Conservation (phyloP, 441 rosid genomes). For the Arabidopsis lyrata region DNA sequence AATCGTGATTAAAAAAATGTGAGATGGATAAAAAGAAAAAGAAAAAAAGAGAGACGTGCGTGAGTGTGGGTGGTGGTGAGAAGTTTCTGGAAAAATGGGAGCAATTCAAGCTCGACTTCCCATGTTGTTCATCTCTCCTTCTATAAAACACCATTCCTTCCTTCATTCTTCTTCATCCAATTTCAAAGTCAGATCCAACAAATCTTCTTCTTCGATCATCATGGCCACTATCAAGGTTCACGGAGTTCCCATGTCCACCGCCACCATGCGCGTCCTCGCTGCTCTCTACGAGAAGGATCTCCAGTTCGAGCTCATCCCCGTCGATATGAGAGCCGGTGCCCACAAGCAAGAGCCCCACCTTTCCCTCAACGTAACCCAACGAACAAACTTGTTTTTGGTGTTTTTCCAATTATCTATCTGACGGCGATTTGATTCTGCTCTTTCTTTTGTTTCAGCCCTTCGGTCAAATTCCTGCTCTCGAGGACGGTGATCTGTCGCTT, state of each 20-base stretch:
- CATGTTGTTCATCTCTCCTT: not conserved
- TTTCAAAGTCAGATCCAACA: not conserved
- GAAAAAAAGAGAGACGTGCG: not conserved
- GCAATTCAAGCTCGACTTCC: conserved; percentile 3
- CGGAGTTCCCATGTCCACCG: conserved; percentile 58
- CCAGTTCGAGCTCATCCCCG: conserved; percentile 58
- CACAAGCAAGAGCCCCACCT: conserved; percentile 64
- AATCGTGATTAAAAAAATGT: too few relatives aligned
- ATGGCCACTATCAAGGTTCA: conserved; percentile 62
- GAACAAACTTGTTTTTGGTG: not conserved
- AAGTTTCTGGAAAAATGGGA: conserved; percentile 17
- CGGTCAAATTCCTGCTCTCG: conserved; percentile 70
- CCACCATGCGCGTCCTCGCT: conserved; percentile 60
- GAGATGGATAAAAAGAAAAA: not conserved
- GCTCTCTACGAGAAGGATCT: conserved; percentile 68
- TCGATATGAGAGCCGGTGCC: conserved; percentile 59
- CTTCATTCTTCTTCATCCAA: not conserved
- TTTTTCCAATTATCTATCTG: conserved; percentile 21
- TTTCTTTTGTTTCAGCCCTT: conserved; percentile 58
- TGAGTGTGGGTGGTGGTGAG: conserved; percentile 15
- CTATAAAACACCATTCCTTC: conserved; percentile 19
- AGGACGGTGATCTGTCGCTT: conserved; percentile 62
- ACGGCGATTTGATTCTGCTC: not conserved
- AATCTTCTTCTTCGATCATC: not conserved
- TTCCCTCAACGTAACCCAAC: conserved; percentile 56